Conservation (phyloP, 352 stramenopile species). For the Phytopythium delawarense region DNA sequence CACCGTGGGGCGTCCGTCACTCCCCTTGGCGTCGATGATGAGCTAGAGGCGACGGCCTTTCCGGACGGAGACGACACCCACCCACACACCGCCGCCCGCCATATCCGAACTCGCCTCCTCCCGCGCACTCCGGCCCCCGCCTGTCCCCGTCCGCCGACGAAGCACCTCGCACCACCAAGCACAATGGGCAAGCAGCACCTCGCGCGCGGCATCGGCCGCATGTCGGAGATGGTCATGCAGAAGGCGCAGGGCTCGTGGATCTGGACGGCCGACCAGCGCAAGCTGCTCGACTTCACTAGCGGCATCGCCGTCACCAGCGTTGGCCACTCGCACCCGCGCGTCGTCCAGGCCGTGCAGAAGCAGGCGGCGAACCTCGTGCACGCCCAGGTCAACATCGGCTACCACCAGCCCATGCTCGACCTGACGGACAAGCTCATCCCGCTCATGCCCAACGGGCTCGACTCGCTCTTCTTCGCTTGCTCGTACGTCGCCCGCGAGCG, state of each 20-base stretch:
- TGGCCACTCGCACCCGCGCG: slow-evolving; percentile 90
- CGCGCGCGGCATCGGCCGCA: slow-evolving; percentile 72
- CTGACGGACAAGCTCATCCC: slow-evolving; percentile 80
- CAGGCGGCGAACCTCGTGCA: slow-evolving; percentile 89
- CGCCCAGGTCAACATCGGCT: slow-evolving; percentile 90
- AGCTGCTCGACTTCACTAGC: slow-evolving; percentile 91
- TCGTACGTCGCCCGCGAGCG: slow-evolving; percentile 17
- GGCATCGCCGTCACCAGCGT: slow-evolving; percentile 92
- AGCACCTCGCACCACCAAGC: slow-evolving; percentile 1
- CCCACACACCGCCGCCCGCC: background rate
- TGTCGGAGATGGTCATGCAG: slow-evolving; percentile 82
- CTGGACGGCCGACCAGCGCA: slow-evolving; percentile 77
- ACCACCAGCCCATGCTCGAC: slow-evolving; percentile 91
- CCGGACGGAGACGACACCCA: background rate
- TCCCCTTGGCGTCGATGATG: no score
- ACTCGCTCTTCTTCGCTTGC: slow-evolving; percentile 90
- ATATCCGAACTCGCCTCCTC: slow-evolving; percentile 24
- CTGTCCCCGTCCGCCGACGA: background rate
- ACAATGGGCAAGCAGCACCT: slow-evolving; percentile 71
- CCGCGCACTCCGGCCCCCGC: slow-evolving; percentile 11
- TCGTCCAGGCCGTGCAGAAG: slow-evolving; percentile 88
- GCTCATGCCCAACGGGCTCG: slow-evolving; percentile 70
- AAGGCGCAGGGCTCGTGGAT: slow-evolving; percentile 86
- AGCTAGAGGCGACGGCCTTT: background rate
- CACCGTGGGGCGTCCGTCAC: no score